phyloP scores from a whole-genome alignment of 768 basidiomycete species.

The Mrakia frigida region DNA sequence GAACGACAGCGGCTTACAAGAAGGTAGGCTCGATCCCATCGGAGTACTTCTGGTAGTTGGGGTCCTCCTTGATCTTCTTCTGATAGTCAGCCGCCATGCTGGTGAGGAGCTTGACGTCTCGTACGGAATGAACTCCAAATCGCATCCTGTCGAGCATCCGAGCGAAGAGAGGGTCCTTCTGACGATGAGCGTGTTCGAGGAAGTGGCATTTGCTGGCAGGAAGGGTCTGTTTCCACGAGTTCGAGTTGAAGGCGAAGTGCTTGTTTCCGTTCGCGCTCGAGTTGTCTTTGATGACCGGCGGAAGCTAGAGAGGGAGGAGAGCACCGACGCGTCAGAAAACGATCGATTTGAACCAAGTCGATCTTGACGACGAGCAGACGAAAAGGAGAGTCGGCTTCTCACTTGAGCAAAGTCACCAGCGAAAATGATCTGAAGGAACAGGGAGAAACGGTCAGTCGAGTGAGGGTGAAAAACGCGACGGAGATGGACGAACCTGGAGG shows the following conservation, averaged over 20 bases:
- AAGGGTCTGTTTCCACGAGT: conserved; percentile 66
- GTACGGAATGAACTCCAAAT: background rate
- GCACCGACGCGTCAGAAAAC: background rate
- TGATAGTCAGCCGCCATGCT: too few relatives aligned
- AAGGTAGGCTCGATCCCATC: background rate
- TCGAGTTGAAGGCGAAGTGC: conserved; percentile 81
- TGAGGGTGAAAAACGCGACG: background rate
- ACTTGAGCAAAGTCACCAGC: conserved; percentile 85
- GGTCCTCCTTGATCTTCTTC: background rate
- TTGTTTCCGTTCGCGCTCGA: conserved; percentile 50
- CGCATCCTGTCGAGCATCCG: conserved; percentile 21
- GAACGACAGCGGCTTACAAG: background rate
- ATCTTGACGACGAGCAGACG: background rate
- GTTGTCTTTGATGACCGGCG: conserved; percentile 64
- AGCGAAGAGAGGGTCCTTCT: conserved; percentile 19
- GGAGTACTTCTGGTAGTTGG: background rate
- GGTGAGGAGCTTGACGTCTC: background rate
- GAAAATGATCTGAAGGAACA: conserved; percentile 75
- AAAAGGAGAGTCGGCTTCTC: background rate
- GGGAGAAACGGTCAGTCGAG: background rate
- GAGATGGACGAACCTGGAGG: conserved; percentile 60
- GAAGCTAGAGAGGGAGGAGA: conserved; percentile 53
- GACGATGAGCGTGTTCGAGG: conserved; percentile 21
- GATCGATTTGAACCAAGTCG: too few relatives aligned
- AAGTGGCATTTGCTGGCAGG: conserved; percentile 45